phyloP scores from a whole-genome alignment of 768 basidiomycete genomes.

The Trametes cinnabarina region DNA sequence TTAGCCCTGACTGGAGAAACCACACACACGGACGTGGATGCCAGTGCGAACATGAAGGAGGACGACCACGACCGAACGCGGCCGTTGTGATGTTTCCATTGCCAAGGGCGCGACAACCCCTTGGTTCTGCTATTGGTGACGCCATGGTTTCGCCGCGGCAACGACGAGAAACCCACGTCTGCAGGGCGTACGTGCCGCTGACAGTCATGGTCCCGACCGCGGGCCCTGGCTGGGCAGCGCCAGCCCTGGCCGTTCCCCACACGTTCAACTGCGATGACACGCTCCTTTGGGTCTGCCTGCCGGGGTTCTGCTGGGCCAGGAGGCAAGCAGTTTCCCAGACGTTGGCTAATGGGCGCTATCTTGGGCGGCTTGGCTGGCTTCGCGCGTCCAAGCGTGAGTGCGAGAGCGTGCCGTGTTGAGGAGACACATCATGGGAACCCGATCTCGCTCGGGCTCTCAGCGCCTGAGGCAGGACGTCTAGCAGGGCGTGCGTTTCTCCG shows the following conservation, averaged over 20 bases:
- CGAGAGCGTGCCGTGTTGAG: not conserved
- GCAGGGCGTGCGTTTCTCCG: slow-evolving; percentile 10
- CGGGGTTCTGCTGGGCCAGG: not conserved
- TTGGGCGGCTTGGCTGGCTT: not conserved
- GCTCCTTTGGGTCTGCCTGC: not conserved
- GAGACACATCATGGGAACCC: slow-evolving; percentile 9
- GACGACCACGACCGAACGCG: not conserved
- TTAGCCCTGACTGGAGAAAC: not conserved
- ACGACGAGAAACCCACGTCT: slow-evolving; percentile 5
- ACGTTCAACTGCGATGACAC: not conserved
- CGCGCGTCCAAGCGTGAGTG: not conserved
- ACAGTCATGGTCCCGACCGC: not conserved
- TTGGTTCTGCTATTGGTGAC: not conserved
- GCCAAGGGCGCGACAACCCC: not conserved
- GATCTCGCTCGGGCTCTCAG: slow-evolving; percentile 15
- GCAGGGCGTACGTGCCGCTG: not conserved
- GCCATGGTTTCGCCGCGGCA: slow-evolving; percentile 5
- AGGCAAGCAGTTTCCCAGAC: not conserved
- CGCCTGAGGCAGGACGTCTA: not conserved
- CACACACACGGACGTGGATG: not conserved
- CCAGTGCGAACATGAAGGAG: not conserved
- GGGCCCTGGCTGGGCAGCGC: not conserved
- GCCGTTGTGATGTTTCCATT: not conserved
- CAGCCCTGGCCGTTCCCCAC: slow-evolving; percentile 2
- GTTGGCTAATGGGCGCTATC: not conserved